A percentile compares a stretch with the other conserved stretches of the same genome.
Evolutionary conservation across 345 rosid genomes (phyloP).

Genomic region (Citrus glauca): DNA sequence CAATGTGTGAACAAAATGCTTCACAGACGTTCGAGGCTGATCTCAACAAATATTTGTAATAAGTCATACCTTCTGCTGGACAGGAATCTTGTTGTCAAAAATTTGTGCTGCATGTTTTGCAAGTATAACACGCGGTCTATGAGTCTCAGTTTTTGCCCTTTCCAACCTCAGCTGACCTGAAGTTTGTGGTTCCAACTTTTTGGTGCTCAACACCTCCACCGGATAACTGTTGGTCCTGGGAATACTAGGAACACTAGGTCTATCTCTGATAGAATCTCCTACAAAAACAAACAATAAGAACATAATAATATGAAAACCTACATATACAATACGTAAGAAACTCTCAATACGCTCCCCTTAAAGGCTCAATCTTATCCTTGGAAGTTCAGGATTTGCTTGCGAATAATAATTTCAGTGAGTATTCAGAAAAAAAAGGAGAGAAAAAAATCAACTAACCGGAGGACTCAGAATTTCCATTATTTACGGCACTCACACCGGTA

Average conservation of each 20-base stretch:
- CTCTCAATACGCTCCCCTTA: background rate
- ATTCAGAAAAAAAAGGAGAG: background rate
- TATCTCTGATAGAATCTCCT: constrained; percentile 34
- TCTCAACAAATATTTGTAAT: background rate
- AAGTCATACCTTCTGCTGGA: constrained; percentile 60
- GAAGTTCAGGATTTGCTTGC: background rate
- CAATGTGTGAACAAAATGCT: background rate
- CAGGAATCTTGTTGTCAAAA: constrained; percentile 66
- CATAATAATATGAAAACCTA: constrained; percentile 3
- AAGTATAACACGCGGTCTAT: constrained; percentile 50
- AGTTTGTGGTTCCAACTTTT: constrained; percentile 35
- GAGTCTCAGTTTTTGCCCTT: constrained; percentile 74
- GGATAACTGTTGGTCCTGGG: constrained; percentile 38
- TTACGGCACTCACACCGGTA: constrained; percentile 24
- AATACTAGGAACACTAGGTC: background rate
- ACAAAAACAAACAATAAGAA: constrained; percentile 19
- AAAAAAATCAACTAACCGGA: constrained; percentile 30
- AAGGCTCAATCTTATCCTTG: background rate
- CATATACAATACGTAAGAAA: background rate
- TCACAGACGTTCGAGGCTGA: background rate
- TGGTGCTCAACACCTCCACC: constrained; percentile 26
- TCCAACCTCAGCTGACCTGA: constrained; percentile 50
- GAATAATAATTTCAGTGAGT: background rate
- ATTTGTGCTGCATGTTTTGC: constrained; percentile 80
- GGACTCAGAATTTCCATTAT: constrained; percentile 35